Conservation (phyloP, 106 monocot species). For the Dendrobium officinale region DNA sequence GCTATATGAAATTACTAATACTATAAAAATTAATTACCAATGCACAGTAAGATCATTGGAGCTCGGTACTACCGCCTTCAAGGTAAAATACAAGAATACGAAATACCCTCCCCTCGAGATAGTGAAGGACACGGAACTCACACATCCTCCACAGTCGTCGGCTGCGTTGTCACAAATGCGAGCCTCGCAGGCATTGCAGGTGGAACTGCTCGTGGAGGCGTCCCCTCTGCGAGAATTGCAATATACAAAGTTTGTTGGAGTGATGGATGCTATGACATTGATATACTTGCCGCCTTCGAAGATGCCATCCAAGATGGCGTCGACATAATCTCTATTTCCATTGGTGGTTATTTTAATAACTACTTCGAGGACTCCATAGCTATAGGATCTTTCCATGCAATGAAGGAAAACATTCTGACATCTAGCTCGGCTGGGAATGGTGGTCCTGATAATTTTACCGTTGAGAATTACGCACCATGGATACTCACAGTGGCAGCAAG, state of each 20-base stretch:
- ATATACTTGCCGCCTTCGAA: constrained; percentile 7
- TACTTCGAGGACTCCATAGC: constrained; percentile 7
- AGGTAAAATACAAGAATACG: too few relatives aligned
- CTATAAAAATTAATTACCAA: too few relatives aligned
- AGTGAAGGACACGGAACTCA: too few relatives aligned
- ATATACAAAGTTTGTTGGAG: constrained; percentile 30
- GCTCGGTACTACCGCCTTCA: too few relatives aligned
- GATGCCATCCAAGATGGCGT: constrained; percentile 27
- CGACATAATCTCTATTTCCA: constrained; percentile 33
- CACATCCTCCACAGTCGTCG: too few relatives aligned
- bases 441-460: constrained; percentile 4
- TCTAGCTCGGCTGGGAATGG: constrained; percentile 25
- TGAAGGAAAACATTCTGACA: not conserved
- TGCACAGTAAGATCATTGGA: too few relatives aligned
- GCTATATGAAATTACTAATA: too few relatives aligned
- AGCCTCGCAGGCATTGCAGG: too few relatives aligned
- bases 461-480: constrained; percentile 25
- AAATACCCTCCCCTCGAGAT: too few relatives aligned
- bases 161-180: too few relatives aligned
- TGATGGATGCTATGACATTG: constrained; percentile 7
- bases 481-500: constrained; percentile 16
- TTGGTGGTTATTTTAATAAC: not conserved
- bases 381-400: too few relatives aligned
- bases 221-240: constrained; percentile 20
- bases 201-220: too few relatives aligned